Evolutionary conservation across 805 yeast genomes (phyloP).

Genomic region (Brettanomyces nanus): DNA sequence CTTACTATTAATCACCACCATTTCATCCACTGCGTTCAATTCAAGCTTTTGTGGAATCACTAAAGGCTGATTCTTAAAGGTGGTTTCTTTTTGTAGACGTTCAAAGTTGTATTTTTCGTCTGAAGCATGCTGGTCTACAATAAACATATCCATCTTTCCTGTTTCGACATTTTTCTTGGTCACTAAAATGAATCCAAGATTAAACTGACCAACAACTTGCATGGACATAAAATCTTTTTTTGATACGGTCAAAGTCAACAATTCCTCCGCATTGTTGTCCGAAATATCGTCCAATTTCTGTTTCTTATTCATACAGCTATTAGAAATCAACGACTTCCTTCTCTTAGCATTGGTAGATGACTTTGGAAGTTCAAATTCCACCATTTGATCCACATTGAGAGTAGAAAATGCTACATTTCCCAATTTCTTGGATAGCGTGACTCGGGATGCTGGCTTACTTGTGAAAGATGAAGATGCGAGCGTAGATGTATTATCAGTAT

Average conservation of each 20-base stretch:
- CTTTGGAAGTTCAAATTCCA: not conserved
- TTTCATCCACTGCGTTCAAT: constrained; percentile 70
- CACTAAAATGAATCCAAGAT: constrained; percentile 87
- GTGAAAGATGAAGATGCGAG: too few species aligned
- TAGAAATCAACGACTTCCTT: constrained; percentile 1
- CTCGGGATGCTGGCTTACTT: too few species aligned
- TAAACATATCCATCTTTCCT: constrained; percentile 53
- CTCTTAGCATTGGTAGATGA: not conserved
- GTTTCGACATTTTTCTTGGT: constrained; percentile 32
- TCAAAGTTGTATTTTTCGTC: constrained; percentile 95
- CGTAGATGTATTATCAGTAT: too few species aligned
- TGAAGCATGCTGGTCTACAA: constrained; percentile 95
- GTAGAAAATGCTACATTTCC: not conserved
- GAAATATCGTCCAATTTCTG: constrained; percentile 33
- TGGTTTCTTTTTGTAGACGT: constrained; percentile 43
- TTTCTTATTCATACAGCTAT: not conserved
- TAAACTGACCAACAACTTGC: constrained; percentile 88
- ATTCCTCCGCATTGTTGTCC: constrained; percentile 46
- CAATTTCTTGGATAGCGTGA: too few species aligned
- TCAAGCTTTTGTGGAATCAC: constrained; percentile 53
- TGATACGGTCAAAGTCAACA: constrained; percentile 50
- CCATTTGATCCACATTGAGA: not conserved
- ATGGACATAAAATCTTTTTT: constrained; percentile 69
- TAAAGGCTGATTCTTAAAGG: constrained; percentile 61
- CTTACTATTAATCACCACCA: constrained; percentile 54